Percentiles rank a stretch among this genome's conserved stretches.
Conservation (phyloP, 768 basidiomycete genomes). For the Boletellus ananiceps region DNA sequence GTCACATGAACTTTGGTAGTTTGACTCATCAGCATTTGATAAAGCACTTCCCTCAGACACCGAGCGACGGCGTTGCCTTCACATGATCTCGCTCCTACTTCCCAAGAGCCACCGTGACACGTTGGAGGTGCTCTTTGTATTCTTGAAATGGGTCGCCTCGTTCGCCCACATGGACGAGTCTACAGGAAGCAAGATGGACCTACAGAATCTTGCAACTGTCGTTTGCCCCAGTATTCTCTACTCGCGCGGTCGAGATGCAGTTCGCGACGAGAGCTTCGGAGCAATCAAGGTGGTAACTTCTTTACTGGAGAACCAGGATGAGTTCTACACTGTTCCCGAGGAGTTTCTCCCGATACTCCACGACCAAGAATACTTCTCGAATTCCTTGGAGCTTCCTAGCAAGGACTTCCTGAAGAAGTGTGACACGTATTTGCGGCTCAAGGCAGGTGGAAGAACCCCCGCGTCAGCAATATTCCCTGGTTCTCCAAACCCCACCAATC, state of each 20-base stretch:
- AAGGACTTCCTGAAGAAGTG: slow-evolving; percentile 97
- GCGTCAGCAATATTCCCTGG: slow-evolving; percentile 28
- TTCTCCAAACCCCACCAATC: slow-evolving; percentile 22
- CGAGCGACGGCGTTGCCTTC: slow-evolving; percentile 79
- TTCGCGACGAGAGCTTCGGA: slow-evolving; percentile 88
- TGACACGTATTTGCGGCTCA: slow-evolving; percentile 81
- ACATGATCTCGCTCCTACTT: slow-evolving; percentile 79
- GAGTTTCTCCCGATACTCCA: slow-evolving; percentile 84
- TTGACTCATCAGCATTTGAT: slow-evolving; percentile 10
- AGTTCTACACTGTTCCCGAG: slow-evolving; percentile 90
- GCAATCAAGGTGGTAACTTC: slow-evolving; percentile 83
- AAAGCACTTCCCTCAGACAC: slow-evolving; percentile 67
- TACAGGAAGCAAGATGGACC: slow-evolving; percentile 98
- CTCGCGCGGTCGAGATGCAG: slow-evolving; percentile 77
- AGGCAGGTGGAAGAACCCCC: slow-evolving; percentile 50
- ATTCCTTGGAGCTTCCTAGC: slow-evolving; percentile 81
- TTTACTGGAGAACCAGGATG: slow-evolving; percentile 89
- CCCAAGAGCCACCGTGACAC: slow-evolving; percentile 96
- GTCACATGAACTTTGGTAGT: not conserved
- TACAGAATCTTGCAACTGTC: slow-evolving; percentile 92
- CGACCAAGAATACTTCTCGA: slow-evolving; percentile 90
- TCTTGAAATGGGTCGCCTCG: slow-evolving; percentile 98
- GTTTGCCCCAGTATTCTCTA: slow-evolving; percentile 98
- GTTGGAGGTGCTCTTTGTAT: slow-evolving; percentile 95
- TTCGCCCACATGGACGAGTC: slow-evolving; percentile 98